Evolutionary conservation across 1,284 basidiomycete genomes (phyloP).

Genomic region (Tilletia caries): DNA sequence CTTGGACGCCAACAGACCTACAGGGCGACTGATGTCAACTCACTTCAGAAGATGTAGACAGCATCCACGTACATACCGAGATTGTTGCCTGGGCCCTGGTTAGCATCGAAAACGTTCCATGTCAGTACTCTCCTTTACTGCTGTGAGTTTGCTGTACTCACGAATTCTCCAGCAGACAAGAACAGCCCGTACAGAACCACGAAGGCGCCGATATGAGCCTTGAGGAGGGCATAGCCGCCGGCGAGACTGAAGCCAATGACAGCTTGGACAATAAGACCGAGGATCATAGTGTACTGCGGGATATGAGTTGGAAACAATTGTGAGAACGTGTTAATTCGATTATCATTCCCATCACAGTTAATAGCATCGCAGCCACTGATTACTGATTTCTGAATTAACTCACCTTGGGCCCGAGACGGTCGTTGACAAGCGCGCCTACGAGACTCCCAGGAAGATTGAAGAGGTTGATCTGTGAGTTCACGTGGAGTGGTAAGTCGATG

Average conservation of each 20-base stretch:
- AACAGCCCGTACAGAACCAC: constrained; percentile 82
- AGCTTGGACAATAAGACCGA: constrained; percentile 39
- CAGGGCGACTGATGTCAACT: no score
- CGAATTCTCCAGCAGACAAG: constrained; percentile 74
- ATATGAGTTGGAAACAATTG: no score
- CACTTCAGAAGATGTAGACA: no score
- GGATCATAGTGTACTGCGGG: constrained; percentile 33
- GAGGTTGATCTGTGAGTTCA: constrained; percentile 56
- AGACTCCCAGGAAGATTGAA: constrained; percentile 66
- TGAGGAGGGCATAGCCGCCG: constrained; percentile 38
- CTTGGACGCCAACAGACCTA: constrained; percentile 41
- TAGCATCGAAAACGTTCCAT: constrained; percentile 58
- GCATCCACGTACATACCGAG: no score
- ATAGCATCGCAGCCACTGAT: constrained; percentile 61
- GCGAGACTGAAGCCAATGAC: constrained; percentile 61
- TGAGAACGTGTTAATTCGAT: no score
- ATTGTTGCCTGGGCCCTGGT: constrained; percentile 55
- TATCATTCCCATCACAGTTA: no score
- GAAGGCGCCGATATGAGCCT: constrained; percentile 55
- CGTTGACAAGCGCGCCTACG: constrained; percentile 71
- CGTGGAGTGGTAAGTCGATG: no score
- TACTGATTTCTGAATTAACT: constrained; percentile 59
- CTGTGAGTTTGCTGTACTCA: not conserved
- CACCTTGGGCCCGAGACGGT: constrained; percentile 46
- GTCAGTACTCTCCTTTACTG: constrained; percentile 62